Conservation (phyloP, 345 rosid species). For the Schrenkiella parvula region DNA sequence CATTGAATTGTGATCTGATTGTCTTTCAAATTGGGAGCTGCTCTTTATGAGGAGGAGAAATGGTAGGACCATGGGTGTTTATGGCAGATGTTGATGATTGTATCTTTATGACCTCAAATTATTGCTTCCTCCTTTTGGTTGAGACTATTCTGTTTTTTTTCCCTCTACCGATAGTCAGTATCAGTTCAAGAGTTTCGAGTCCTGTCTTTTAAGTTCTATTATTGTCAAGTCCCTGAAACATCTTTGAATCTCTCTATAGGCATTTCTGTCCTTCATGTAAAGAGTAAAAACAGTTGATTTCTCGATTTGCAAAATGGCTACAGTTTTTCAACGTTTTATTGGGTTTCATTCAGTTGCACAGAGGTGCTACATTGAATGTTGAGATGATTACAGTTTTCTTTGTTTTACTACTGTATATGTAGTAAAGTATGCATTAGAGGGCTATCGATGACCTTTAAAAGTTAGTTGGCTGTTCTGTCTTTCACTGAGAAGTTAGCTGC, state of each 20-base stretch:
- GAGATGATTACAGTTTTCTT: not conserved
- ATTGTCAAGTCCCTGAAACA: not conserved
- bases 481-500: not conserved
- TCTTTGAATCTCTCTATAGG: not conserved
- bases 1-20: not conserved
- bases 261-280: not conserved
- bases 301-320: not conserved
- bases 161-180: not conserved
- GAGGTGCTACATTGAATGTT: not conserved
- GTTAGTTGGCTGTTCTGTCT: no score
- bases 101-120: not conserved
- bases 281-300: not conserved
- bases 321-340: not conserved
- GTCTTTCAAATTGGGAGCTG: not conserved
- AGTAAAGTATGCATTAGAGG: not conserved
- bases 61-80: constrained; percentile 8
- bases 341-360: not conserved
- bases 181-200: not conserved
- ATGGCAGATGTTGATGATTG: not conserved
- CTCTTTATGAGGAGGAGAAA: not conserved
- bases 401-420: not conserved
- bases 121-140: not conserved
- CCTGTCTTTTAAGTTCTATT: not conserved
- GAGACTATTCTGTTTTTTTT: not conserved
- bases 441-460: not conserved